Base-by-base conservation (phyloP, 2,329 filamentous ascomycete genomes). In the Ustulina deusta region DNA sequence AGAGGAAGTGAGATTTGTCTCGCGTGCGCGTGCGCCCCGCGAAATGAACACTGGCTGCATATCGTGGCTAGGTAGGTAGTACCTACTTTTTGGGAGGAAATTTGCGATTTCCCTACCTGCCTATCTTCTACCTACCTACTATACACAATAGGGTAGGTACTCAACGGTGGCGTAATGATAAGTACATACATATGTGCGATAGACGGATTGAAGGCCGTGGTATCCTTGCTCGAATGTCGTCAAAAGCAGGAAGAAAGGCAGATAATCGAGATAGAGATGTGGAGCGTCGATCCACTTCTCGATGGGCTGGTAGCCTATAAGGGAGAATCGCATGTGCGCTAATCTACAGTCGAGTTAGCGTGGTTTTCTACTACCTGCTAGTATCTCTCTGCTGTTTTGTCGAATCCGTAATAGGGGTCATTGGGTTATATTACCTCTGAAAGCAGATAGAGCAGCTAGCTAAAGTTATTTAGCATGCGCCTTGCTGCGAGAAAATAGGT, bases 191-290 rank as follows among this genome's bases (percentile, higher is more conserved):
- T 22, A n/a, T n/a, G n/a, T n/a, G 42, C n/a, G 17, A 32, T 34
- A n/a, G 49, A 34, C 25, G 6, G 27, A 9, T n/a, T 5, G 11
- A 17, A 6, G 6, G 13, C 2, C 9, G 4, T 27, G 48, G 3
- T 29, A 62, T 48, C 60, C 60, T 55, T 46, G 60, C 36, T 40
- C 44, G 42, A 27, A 46, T 22, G 11, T 25, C n/a, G 57, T 27
- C 27, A 15, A 49, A 57, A 36, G 44, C 57, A 51, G 46, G 44
- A 48, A 61, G 40, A 40, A 11, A 55, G 34, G 36, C 20, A 40
- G 54, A 42, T 56, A 29, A 56, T 56, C 36, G 25, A 27, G 36
- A 56, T 42, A 42, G 6, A 5, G 36, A 55, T 40, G 52, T 55
- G 52, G 32, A 40, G 36, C 34, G 13, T 13, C 17, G 13, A 32